These are phyloP conservation scores for Rostrohypoxylon terebratum DNA, from an alignment of 495 filamentous ascomycete genomes.

Conservation along the genomic window DNA sequence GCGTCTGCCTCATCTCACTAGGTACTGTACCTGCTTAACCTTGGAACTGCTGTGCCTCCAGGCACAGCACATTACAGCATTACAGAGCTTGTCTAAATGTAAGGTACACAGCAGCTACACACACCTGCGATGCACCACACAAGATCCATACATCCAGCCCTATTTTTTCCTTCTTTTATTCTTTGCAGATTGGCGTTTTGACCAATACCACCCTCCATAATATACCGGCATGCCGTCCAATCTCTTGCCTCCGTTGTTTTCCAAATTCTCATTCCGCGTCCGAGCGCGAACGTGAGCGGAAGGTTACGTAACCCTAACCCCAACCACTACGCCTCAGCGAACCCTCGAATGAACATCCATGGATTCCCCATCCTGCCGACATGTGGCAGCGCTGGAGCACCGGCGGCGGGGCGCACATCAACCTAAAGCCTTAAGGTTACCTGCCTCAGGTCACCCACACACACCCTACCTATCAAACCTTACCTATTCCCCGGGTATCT, in stretches of 20 bases:
- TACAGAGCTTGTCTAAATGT: too few species aligned
- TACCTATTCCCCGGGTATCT: background rate
- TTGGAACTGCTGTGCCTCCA: background rate
- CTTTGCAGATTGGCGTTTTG: background rate
- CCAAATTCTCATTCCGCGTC: background rate
- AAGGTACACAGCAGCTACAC: background rate
- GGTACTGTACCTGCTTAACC: background rate
- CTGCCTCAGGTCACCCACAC: background rate
- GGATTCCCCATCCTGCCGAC: background rate
- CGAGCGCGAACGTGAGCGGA: background rate
- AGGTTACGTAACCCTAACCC: background rate
- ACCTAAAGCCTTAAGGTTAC: background rate
- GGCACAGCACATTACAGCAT: background rate
- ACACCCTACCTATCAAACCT: background rate
- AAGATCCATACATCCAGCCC: background rate
- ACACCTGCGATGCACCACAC: background rate
- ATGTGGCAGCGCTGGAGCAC: background rate
- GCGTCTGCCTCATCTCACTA: background rate
- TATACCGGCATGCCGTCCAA: background rate
- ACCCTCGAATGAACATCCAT: background rate
- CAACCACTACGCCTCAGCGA: background rate
- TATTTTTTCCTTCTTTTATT: background rate
- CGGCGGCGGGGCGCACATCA: conserved; percentile 1
- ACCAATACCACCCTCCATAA: background rate
- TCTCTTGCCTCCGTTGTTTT: background rate